A percentile compares a stretch with the other conserved stretches of the same genome.
Conservation (phyloP, 441 rosid species). For the Gossypium aridum region DNA sequence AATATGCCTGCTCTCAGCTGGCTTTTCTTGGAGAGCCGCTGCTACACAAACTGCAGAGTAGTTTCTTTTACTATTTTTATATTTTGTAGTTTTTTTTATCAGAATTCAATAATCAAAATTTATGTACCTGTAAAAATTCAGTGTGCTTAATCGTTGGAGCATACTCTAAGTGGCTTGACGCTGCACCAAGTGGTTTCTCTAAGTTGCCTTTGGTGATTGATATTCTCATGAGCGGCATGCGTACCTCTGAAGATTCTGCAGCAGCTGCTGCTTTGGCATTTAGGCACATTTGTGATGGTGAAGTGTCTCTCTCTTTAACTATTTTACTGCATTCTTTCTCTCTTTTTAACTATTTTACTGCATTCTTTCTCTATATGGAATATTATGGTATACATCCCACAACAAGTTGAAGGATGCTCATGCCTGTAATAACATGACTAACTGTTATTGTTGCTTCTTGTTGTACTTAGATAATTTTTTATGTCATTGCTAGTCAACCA, state of each 20-base stretch:
- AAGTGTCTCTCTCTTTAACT: neutral
- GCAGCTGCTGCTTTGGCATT: conserved; percentile 98
- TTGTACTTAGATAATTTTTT: neutral
- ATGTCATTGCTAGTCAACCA: neutral
- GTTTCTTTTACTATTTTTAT: conserved; percentile 6
- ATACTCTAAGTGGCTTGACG: conserved; percentile 93
- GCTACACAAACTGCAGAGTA: conserved; percentile 13
- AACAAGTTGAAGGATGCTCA: neutral
- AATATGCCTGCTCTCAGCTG: neutral
- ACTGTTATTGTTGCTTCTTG: neutral
- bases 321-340: conserved; percentile 3
- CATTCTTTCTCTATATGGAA: conserved; percentile 7
- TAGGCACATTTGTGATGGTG: conserved; percentile 94
- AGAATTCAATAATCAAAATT: conserved; percentile 13
- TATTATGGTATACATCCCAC: neutral
- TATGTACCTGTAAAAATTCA: conserved; percentile 31
- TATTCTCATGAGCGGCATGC: conserved; percentile 89
- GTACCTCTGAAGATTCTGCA: conserved; percentile 92
- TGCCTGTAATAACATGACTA: neutral
- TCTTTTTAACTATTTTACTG: neutral
- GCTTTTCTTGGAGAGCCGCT: neutral
- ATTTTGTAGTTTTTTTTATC: conserved; percentile 12
- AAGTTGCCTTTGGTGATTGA: conserved; percentile 68
- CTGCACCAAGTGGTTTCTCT: conserved; percentile 66
- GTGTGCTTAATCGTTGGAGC: conserved; percentile 97